Percentiles rank a stretch among this genome's conserved stretches.
phyloP scores from a whole-genome alignment of 441 rosid genomes.

The Euphorbia corollata region DNA sequence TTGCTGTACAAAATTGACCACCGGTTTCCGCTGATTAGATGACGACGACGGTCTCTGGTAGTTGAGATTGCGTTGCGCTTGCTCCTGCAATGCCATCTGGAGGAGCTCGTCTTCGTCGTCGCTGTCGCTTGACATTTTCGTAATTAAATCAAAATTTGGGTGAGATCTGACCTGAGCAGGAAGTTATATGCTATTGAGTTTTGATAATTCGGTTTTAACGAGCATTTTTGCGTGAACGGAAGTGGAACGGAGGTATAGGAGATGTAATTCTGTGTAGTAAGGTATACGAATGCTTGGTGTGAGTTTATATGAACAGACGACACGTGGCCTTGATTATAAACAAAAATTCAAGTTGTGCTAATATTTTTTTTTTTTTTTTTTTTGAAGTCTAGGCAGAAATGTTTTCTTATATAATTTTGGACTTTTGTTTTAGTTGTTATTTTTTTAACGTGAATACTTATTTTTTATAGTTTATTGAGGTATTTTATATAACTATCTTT shows the following conservation, averaged over 20 bases:
- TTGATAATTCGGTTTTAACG: conserved; percentile 1
- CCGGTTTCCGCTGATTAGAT: conserved; percentile 58
- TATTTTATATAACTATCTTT: too few relatives aligned
- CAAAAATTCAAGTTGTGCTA: too few relatives aligned
- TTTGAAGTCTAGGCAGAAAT: too few relatives aligned
- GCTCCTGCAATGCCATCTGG: conserved; percentile 94
- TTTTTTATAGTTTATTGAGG: too few relatives aligned
- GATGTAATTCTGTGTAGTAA: neutral
- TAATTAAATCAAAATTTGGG: conserved; percentile 9
- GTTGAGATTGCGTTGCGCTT: conserved; percentile 64
- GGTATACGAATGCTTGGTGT: conserved; percentile 1
- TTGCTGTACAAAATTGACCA: conserved; percentile 72
- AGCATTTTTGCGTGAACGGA: neutral
- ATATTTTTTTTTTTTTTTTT: too few relatives aligned
- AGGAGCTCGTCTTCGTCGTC: conserved; percentile 94
- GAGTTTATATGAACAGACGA: neutral
- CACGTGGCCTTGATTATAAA: too few relatives aligned
- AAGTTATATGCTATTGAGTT: neutral
- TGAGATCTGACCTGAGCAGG: conserved; percentile 21
- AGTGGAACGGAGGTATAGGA: neutral
- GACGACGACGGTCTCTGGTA: conserved; percentile 49
- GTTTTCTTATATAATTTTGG: too few relatives aligned
- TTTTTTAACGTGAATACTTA: too few relatives aligned
- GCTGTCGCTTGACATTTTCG: conserved; percentile 78
- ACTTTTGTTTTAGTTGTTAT: too few relatives aligned